Percentiles rank a stretch among this genome's conserved stretches.
Evolutionary conservation across 306 rosid species (phyloP).

Genomic region (Arachis stenosperma): DNA sequence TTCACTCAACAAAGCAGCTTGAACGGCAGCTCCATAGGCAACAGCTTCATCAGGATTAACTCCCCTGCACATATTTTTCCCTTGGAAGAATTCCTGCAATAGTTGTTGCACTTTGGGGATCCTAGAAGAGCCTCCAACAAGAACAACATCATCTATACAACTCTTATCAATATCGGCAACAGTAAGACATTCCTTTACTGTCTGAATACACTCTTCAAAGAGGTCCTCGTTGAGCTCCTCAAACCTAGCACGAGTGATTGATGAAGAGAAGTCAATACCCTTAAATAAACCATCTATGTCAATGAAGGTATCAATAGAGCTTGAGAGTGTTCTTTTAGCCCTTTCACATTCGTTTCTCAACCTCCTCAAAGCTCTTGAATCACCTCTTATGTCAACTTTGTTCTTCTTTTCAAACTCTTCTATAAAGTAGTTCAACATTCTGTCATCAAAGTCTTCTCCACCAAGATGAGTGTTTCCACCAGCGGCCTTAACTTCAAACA

Average conservation of each 20-base stretch:
- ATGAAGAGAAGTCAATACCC: neutral
- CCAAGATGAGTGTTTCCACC: conserved; percentile 33
- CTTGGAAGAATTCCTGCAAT: conserved; percentile 49
- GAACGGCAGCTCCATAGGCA: conserved; percentile 63
- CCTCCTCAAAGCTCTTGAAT: conserved; percentile 19
- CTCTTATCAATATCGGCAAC: conserved; percentile 58
- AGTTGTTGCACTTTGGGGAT: conserved; percentile 59
- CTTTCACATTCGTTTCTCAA: conserved; percentile 15
- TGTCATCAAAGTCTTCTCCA: conserved; percentile 36
- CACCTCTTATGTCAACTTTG: conserved; percentile 7
- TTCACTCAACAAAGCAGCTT: conserved; percentile 54
- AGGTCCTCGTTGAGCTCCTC: conserved; percentile 30
- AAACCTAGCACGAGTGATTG: conserved; percentile 9
- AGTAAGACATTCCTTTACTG: conserved; percentile 46
- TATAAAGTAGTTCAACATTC: conserved; percentile 30
- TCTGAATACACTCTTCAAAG: conserved; percentile 49
- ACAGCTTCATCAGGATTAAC: conserved; percentile 63
- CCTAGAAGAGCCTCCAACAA: conserved; percentile 61
- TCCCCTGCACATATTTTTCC: conserved; percentile 52
- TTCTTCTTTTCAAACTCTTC: conserved; percentile 18
- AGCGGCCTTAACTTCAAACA: conserved; percentile 14
- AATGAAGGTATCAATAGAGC: neutral
- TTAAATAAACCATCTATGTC: neutral
- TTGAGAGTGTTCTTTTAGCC: conserved; percentile 5
- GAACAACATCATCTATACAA: conserved; percentile 51